These are phyloP conservation scores for Graphiopsis chlorocephala DNA, from an alignment of 2,329 filamentous ascomycete species.

Conservation along the genomic window DNA sequence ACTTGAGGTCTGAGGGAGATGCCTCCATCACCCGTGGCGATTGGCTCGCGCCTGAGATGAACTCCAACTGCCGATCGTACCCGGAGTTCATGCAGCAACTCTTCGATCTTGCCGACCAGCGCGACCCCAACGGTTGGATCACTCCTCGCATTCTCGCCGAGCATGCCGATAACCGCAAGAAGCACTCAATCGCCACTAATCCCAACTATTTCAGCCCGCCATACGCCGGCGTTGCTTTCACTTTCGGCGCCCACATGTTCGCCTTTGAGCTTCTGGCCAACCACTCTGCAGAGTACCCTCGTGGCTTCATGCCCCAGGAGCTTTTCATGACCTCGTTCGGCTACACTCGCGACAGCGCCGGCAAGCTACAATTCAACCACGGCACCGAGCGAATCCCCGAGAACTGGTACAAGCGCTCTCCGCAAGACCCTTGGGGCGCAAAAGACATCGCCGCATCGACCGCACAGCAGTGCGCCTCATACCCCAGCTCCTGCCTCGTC, in stretches of 20 bases:
- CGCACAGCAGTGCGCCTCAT: conserved; percentile 27
- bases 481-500: conserved; percentile 25
- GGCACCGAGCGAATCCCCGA: neutral
- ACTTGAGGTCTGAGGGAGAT: conserved; percentile 26
- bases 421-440: conserved; percentile 26
- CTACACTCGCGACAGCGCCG: conserved; percentile 22
- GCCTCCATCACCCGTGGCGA: conserved; percentile 30
- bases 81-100: conserved; percentile 26
- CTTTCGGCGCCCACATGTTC: conserved; percentile 31
- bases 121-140: conserved; percentile 21
- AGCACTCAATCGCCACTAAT: conserved; percentile 28
- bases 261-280: conserved; percentile 26
- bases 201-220: conserved; percentile 28
- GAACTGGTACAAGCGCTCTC: conserved; percentile 29
- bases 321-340: conserved; percentile 25
- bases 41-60: conserved; percentile 26
- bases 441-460: conserved; percentile 26
- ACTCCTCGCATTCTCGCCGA: conserved; percentile 26
- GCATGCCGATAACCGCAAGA: conserved; percentile 28
- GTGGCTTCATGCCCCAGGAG: conserved; percentile 24
- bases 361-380: conserved; percentile 19
- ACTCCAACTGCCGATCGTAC: conserved; percentile 28
- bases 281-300: conserved; percentile 26
- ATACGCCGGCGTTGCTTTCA: conserved; percentile 29
- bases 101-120: conserved; percentile 24